These are phyloP conservation scores for Ascochyta lentis DNA, from an alignment of 2,329 filamentous ascomycete species.

Conservation along the genomic window DNA sequence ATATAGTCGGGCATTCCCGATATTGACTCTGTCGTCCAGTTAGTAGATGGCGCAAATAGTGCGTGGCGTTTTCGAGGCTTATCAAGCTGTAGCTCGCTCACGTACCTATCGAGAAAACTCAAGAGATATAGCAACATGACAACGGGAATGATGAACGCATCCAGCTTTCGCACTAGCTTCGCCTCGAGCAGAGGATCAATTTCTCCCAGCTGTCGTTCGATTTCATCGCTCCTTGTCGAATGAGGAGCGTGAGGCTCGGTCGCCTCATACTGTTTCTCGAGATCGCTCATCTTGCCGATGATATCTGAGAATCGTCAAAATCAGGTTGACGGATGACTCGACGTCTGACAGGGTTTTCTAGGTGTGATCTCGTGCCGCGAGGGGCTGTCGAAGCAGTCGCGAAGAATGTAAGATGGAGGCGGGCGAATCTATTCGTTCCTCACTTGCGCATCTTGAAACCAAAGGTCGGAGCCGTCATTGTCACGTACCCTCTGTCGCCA, in stretches of 20 bases:
- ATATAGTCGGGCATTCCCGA: conserved; percentile 72
- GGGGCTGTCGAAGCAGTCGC: neutral
- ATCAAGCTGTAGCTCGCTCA: conserved; percentile 9
- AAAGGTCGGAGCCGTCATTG: conserved; percentile 30
- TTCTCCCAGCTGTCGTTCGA: conserved; percentile 37
- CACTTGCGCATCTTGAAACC: conserved; percentile 23
- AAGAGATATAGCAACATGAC: conserved; percentile 76
- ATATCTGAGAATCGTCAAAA: neutral
- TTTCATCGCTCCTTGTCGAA: conserved; percentile 29
- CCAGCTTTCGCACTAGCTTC: conserved; percentile 69
- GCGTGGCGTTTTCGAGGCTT: neutral
- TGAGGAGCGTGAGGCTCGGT: conserved; percentile 19
- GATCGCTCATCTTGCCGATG: conserved; percentile 34
- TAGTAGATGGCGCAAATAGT: conserved; percentile 9
- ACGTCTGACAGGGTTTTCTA: conserved; percentile 2
- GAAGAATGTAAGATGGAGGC: neutral
- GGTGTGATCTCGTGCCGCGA: neutral
- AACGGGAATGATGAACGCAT: conserved; percentile 68
- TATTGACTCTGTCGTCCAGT: conserved; percentile 62
- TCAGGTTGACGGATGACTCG: conserved; percentile 11
- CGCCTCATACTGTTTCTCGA: conserved; percentile 32
- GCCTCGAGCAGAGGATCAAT: conserved; percentile 55
- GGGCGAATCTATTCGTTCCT: neutral
- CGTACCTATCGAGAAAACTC: conserved; percentile 74
- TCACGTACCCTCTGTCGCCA: conserved; percentile 19